Percentiles rank a stretch among this genome's conserved stretches.
These are phyloP conservation scores for Dictyostelium discoideum DNA, from an alignment of 78 protist species.

Conservation along the genomic window DNA sequence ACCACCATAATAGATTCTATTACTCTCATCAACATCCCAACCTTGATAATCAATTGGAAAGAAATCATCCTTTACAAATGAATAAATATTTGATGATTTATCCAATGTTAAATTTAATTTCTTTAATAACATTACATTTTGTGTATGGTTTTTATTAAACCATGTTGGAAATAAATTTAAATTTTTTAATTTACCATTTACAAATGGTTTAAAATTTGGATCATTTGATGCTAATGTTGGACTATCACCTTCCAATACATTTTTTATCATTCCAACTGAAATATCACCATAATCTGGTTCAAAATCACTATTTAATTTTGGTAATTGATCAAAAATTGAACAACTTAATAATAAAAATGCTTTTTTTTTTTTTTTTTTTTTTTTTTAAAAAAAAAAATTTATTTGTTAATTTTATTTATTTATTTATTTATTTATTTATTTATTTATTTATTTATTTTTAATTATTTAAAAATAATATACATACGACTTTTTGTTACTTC, in stretches of 20 bases:
- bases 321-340: constrained; percentile 57
- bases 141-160: background rate
- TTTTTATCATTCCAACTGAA: constrained; percentile 9
- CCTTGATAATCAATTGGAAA: constrained; percentile 75
- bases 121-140: background rate
- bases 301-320: constrained; percentile 48
- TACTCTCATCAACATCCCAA: constrained; percentile 28
- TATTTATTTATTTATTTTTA: background rate
- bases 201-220: background rate
- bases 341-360: background rate
- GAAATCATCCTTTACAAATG: constrained; percentile 12
- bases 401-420: background rate
- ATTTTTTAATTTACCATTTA: background rate
- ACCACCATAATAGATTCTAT: constrained; percentile 4
- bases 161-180: background rate
- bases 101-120: background rate
- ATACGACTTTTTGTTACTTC: background rate
- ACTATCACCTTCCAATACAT: background rate
- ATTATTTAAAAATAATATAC: background rate
- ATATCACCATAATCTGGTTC: constrained; percentile 37
- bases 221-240: background rate
- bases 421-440: background rate
- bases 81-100: background rate
- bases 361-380: background rate
- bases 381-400: background rate